Evolutionary conservation across 1,284 basidiomycete genomes (phyloP).

Genomic region (Blastosporella zonata): DNA sequence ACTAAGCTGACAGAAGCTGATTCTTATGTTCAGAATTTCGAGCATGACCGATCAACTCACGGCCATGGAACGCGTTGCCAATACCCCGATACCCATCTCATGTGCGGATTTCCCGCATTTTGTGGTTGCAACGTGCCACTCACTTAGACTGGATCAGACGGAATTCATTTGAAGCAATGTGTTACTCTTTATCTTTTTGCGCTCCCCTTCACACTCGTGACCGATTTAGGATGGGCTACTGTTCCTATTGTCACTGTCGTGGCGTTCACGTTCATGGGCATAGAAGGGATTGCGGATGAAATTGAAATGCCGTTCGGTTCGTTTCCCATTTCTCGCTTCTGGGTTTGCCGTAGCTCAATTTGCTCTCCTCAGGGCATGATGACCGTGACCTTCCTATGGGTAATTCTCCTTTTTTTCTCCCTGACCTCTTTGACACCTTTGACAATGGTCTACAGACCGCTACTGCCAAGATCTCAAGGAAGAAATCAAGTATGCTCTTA

Average conservation of each 20-base stretch:
- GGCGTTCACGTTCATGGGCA: conserved; percentile 88
- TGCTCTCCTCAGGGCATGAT: conserved; percentile 47
- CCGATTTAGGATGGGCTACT: conserved; percentile 76
- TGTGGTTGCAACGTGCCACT: neutral
- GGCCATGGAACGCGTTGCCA: conserved; percentile 82
- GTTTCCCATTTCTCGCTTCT: conserved; percentile 18
- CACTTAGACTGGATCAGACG: conserved; percentile 40
- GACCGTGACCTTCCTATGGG: conserved; percentile 68
- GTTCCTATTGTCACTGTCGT: conserved; percentile 82
- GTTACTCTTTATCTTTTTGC: conserved; percentile 87
- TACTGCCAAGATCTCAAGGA: conserved; percentile 84
- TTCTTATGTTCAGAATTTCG: conserved; percentile 49
- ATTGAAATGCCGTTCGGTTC: conserved; percentile 87
- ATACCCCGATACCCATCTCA: conserved; percentile 76
- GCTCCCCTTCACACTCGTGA: conserved; percentile 79
- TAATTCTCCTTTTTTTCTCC: conserved; percentile 27
- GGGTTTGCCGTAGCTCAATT: neutral
- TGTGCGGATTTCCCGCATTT: conserved; percentile 41
- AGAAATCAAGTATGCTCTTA: conserved; percentile 67
- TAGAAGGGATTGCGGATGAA: conserved; percentile 90
- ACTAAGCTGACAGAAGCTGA: conserved; percentile 1
- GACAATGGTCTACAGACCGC: conserved; percentile 48
- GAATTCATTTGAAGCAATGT: conserved; percentile 91
- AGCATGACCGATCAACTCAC: conserved; percentile 82
- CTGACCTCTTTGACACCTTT: neutral